phyloP scores from a whole-genome alignment of 78 protist species.

The Dictyostelium citrinum region DNA sequence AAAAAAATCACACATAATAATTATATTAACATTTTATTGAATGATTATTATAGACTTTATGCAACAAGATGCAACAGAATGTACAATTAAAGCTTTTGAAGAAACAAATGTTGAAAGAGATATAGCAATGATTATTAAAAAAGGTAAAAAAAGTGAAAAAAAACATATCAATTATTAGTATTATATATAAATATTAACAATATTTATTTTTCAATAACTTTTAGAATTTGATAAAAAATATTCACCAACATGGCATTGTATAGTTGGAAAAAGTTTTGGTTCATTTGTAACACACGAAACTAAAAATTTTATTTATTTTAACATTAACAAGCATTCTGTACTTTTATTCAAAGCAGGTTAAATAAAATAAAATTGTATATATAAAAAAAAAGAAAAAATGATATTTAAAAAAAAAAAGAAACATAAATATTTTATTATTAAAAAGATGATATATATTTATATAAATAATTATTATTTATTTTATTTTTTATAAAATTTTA shows the following conservation, averaged over 20 bases:
- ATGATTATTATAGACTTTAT: slow-evolving; percentile 63
- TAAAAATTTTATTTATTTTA: slow-evolving; percentile 98
- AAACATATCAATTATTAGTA: too few species aligned
- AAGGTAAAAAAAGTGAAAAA: too few species aligned
- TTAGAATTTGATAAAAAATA: slow-evolving; percentile 97
- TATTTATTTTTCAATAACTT: neutral
- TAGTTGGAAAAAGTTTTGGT: slow-evolving; percentile 99
- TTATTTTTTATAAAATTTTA: neutral
- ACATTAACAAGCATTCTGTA: slow-evolving; percentile 95
- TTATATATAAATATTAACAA: neutral
- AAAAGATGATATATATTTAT: too few species aligned
- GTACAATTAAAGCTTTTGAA: slow-evolving; percentile 86
- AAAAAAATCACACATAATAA: neutral
- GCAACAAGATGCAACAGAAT: slow-evolving; percentile 97
- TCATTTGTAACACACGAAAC: slow-evolving; percentile 99
- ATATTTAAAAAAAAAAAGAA: neutral
- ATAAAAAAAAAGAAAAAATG: neutral
- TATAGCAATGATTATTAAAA: slow-evolving; percentile 98
- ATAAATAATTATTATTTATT: too few species aligned
- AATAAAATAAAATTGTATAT: neutral
- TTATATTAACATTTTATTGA: neutral
- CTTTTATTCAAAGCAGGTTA: slow-evolving; percentile 81
- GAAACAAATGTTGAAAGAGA: slow-evolving; percentile 97
- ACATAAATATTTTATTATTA: neutral
- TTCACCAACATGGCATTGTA: slow-evolving; percentile 98